Evolutionary conservation across 352 stramenopile genomes (phyloP).

Genomic region (Globisporangium megalacanthum): DNA sequence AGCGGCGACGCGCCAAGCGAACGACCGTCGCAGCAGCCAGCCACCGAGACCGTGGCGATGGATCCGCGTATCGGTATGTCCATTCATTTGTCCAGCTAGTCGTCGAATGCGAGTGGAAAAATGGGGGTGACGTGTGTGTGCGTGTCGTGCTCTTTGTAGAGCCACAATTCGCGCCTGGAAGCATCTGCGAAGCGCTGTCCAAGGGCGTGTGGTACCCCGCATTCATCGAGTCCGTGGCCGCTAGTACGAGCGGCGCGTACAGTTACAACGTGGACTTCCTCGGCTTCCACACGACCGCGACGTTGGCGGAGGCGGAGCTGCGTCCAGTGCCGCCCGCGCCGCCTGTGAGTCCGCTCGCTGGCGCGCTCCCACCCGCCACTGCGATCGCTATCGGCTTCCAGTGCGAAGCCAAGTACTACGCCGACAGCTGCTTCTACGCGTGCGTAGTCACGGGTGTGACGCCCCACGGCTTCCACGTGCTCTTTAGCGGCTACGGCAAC

Average conservation of each 20-base stretch:
- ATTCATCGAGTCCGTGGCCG: constrained; percentile 48
- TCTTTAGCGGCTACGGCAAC: constrained; percentile 89
- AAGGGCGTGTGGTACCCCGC: constrained; percentile 72
- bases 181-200: constrained; percentile 51
- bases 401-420: constrained; percentile 79
- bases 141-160: no score
- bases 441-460: constrained; percentile 65
- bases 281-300: constrained; percentile 59
- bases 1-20: no score
- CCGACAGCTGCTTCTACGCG: constrained; percentile 69
- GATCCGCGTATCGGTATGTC: no score
- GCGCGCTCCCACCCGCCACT: constrained; percentile 28
- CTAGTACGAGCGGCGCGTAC: no score
- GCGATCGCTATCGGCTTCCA: constrained; percentile 49
- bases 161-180: constrained; percentile 36
- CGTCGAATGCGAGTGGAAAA: no score
- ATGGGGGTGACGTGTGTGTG: no score
- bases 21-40: no score
- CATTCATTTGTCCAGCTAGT: no score
- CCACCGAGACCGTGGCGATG: no score
- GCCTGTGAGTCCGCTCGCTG: constrained; percentile 21
- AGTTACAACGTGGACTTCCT: constrained; percentile 73
- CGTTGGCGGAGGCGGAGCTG: constrained; percentile 35
- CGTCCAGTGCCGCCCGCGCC: constrained; percentile 23
- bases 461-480: constrained; percentile 66